Base-by-base conservation (phyloP, 129 eudicot genomes). In the Apium graveolens region DNA sequence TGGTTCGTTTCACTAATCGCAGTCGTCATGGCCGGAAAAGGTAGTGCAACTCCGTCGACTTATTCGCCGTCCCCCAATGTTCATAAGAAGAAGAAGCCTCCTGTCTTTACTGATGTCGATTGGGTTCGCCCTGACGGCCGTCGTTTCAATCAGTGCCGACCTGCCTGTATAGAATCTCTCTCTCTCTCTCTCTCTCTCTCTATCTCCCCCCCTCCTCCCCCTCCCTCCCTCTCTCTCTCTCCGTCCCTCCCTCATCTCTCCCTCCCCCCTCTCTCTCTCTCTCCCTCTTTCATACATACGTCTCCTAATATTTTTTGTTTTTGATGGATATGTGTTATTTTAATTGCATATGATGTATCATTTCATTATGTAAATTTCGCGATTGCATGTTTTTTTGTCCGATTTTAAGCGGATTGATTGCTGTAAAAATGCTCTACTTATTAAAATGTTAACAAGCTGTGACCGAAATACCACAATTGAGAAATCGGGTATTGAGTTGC, bases 101-200 rank as follows among this genome's bases (percentile, higher is more conserved):
- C 91, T 73, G 57, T 85, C 85, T 73, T 89, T 37, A 66, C 90
- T 62, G 97, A 89, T 62, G 82, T 83, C 42, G 91, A 88, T 81
- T 92, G 96, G 96, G 89, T 89, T 26, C 94, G 99, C 29, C 88
- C 97, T 42, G 99, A 95, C 63, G 94, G 92, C 62, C 97, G 99
- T 71, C 87, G 85, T 83, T 84, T 90, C 44, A 92, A 90, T 76
- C 97, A 95, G 86, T 95, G 99, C 84, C 86, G 99, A 70, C 97
- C 97, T 76, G 97, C 99, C 43, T 90, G 97, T 94, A 84, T 75
- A 82, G 32, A n/a, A 55, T 72, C 71, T 55, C 20, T 43, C 79
- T 34, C 62, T 51, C 45, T 44, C 43, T 77, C 41, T 14, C 24
- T 14, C 41, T 31, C 24, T 31, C 21, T 12, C 35, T 3, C 24